Base-by-base conservation (phyloP, 2,329 filamentous ascomycete genomes). In the Diaporthe aspalathi region DNA sequence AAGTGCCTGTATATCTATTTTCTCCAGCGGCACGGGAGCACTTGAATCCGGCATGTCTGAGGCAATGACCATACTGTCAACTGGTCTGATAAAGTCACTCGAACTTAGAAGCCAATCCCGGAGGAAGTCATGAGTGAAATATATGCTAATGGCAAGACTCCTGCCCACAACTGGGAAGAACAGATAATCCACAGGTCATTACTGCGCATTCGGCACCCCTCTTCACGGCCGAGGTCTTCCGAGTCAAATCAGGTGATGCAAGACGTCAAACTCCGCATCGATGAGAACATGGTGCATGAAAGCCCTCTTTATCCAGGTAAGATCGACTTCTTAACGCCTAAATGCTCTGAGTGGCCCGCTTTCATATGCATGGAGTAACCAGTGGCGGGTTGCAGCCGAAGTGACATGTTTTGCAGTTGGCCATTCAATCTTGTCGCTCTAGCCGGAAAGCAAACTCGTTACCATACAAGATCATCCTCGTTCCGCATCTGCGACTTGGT, bases 1-100 rank as follows among this genome's bases (percentile, higher is more conserved):
- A 20, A 72, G 24, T 27, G 67, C 52, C 53, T 52, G 43, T 20
- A 67, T 17, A 29, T 71, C 63, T 24, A 68, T 38, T 3, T 11
- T n/a, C 2, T 29, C 53, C 20, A 35, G 24, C 7, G 29, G 22
- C 9, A 12, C 22, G 38, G 24, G 14, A 27, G 49, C 38, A 49
- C 57, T 56, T 3, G 40, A 24, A n/a, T 5, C 17, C 4, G 27
- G 52, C 29, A 8, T 8, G 27, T 68, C 52, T 2, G 66, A 68
- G n/a, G 57, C 40, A 3, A 56, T 20, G 38, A 11, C 52, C 66
- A 68, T 68, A 2, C 27, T 20, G 52, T 63, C 16, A n/a, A n/a
- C n/a, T n/a, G n/a, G n/a, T n/a, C n/a, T 47, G 3, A 17, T 16
- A 11, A 4, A 47, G 17, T 3, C 22, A 32, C 8, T 27, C 27